Evolutionary conservation across 2,329 filamentous ascomycete species (phyloP).

Genomic region (Emmonsiellopsis sp.): DNA sequence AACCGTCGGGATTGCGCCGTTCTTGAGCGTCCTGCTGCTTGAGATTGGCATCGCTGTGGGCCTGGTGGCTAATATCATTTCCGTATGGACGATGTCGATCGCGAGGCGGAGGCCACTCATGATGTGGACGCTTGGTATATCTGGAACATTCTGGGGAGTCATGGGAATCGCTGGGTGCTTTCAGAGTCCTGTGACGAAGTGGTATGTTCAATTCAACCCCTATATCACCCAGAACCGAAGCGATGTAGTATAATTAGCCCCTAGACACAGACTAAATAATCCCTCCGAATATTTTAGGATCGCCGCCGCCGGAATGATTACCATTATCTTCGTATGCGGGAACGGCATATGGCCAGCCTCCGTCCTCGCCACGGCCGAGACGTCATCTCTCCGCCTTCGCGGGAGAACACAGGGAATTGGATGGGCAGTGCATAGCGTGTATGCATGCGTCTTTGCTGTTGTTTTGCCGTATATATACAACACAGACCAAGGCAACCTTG

Average conservation of each 20-base stretch:
- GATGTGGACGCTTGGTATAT: conserved; percentile 23
- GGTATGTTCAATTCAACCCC: conserved; percentile 22
- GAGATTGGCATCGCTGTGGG: conserved; percentile 40
- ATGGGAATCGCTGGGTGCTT: conserved; percentile 43
- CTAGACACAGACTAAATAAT: too few relatives aligned
- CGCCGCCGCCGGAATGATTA: conserved; percentile 34
- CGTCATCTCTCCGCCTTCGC: conserved; percentile 28
- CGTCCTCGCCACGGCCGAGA: conserved; percentile 27
- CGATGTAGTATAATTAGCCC: neutral
- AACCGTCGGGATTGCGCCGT: conserved; percentile 23
- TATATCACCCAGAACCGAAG: neutral
- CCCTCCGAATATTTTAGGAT: too few relatives aligned
- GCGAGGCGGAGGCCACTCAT: conserved; percentile 34
- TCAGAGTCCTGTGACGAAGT: conserved; percentile 28
- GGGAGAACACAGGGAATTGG: conserved; percentile 31
- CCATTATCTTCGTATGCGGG: conserved; percentile 33
- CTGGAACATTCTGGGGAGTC: conserved; percentile 33
- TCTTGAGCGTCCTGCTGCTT: conserved; percentile 33
- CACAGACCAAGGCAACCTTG: conserved; percentile 33
- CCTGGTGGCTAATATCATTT: conserved; percentile 35
- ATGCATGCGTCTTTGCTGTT: conserved; percentile 37
- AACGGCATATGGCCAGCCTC: conserved; percentile 29
- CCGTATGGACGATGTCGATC: conserved; percentile 37
- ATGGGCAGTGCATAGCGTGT: conserved; percentile 34
- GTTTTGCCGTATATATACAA: conserved; percentile 46